Conservation (phyloP, 805 yeast genomes). For the Yamadazyma philogaea region DNA sequence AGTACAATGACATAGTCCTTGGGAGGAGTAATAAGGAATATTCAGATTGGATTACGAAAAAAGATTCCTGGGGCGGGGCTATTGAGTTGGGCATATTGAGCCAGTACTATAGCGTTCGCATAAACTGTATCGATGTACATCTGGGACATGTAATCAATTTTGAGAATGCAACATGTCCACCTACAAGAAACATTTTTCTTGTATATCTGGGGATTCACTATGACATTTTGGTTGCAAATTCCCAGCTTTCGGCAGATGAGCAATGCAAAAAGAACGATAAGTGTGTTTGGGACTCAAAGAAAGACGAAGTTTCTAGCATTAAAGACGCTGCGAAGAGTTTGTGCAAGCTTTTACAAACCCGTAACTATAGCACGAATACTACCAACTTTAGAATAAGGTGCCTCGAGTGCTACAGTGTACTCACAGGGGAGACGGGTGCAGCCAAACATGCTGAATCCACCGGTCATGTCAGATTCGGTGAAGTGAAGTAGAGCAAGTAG, state of each 20-base stretch:
- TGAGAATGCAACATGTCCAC: constrained; percentile 33
- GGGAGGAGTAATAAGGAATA: constrained; percentile 52
- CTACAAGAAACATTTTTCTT: constrained; percentile 46
- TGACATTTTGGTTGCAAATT: constrained; percentile 44
- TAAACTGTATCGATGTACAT: constrained; percentile 63
- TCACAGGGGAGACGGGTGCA: constrained; percentile 65
- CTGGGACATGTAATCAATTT: constrained; percentile 57
- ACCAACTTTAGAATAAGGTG: constrained; percentile 56
- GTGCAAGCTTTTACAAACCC: constrained; percentile 43
- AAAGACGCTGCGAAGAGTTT: constrained; percentile 31
- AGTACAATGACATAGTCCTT: constrained; percentile 54
- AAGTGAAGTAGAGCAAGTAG: constrained; percentile 18
- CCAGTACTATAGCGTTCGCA: constrained; percentile 46
- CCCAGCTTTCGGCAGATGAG: constrained; percentile 15
- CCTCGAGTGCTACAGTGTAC: constrained; percentile 46
- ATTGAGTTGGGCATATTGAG: constrained; percentile 68
- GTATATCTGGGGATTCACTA: constrained; percentile 73
- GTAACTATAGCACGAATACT: constrained; percentile 65
- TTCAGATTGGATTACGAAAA: constrained; percentile 56
- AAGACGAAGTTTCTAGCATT: constrained; percentile 25
- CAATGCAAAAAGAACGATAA: constrained; percentile 30
- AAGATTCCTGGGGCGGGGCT: constrained; percentile 80
- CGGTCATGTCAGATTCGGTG: constrained; percentile 64
- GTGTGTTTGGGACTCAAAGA: constrained; percentile 39
- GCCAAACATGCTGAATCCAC: constrained; percentile 60